phyloP scores from a whole-genome alignment of 2,329 filamentous ascomycete genomes.

The Arthrobotrys sinensis region DNA sequence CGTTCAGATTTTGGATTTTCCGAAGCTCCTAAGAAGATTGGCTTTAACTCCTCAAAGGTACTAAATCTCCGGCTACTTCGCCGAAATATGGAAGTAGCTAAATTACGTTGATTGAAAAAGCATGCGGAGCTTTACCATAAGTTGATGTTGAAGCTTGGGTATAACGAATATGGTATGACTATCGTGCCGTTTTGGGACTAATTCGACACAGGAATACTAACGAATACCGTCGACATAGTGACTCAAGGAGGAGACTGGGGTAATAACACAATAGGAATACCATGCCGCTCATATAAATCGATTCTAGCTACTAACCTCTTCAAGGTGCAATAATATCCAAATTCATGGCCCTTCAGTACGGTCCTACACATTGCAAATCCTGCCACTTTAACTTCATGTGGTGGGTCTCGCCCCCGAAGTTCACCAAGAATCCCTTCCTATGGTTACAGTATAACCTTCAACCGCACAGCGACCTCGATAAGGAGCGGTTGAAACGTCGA shows the following conservation, averaged over 20 bases:
- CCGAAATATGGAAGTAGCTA: background rate
- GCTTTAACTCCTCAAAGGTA: constrained; percentile 63
- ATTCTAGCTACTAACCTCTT: background rate
- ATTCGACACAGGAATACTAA: constrained; percentile 50
- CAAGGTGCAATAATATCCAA: constrained; percentile 48
- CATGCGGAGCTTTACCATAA: constrained; percentile 66
- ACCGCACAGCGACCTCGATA: constrained; percentile 57
- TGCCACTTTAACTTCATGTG: constrained; percentile 65
- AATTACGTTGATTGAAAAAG: constrained; percentile 30
- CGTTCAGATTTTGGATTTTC: constrained; percentile 68
- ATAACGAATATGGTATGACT: constrained; percentile 64
- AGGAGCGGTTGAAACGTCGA: constrained; percentile 30
- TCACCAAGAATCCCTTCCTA: constrained; percentile 54
- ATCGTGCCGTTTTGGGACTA: too few species aligned
- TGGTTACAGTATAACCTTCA: constrained; percentile 58
- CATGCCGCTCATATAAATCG: constrained; percentile 53
- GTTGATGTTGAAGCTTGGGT: constrained; percentile 69
- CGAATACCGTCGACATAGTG: constrained; percentile 28
- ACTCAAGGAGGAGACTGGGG: constrained; percentile 66
- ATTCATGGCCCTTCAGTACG: constrained; percentile 45
- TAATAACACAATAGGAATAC: constrained; percentile 40
- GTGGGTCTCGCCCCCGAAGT: constrained; percentile 60
- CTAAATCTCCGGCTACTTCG: background rate
- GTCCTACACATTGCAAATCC: constrained; percentile 62
- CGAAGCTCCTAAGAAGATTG: constrained; percentile 64